Conservation (phyloP, 768 basidiomycete species). For the Leccinum longicurvipes region DNA sequence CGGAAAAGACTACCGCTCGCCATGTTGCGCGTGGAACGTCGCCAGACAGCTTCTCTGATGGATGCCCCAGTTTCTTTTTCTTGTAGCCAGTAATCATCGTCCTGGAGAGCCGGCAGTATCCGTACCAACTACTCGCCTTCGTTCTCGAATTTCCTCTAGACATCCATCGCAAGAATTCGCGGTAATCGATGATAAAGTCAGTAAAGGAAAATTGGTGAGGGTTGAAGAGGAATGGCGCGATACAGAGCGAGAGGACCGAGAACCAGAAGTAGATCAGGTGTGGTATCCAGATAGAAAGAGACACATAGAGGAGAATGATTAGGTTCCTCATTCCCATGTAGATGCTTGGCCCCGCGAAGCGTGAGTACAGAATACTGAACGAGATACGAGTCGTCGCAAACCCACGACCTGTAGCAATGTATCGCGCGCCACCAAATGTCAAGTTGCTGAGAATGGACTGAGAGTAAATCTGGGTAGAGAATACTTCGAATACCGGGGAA, state of each 20-base stretch:
- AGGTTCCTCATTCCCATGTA: constrained; percentile 98
- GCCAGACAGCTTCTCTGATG: constrained; percentile 93
- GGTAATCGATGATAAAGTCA: constrained; percentile 98
- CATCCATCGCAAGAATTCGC: constrained; percentile 99
- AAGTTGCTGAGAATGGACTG: constrained; percentile 96
- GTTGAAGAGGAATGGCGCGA: constrained; percentile 98
- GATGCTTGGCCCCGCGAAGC: constrained; percentile 99
- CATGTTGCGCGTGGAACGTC: constrained; percentile 92
- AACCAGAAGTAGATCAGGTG: constrained; percentile 99
- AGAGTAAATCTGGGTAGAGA: constrained; percentile 97
- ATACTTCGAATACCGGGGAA: constrained; percentile 97
- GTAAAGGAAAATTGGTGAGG: constrained; percentile 98
- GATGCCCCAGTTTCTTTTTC: constrained; percentile 97
- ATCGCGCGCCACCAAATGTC: constrained; percentile 96
- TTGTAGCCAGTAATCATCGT: constrained; percentile 99
- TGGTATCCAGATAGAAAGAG: constrained; percentile 89
- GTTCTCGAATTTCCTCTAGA: constrained; percentile 95
- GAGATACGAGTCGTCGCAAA: constrained; percentile 96
- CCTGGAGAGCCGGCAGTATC: constrained; percentile 94
- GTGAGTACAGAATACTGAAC: constrained; percentile 95
- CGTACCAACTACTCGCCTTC: constrained; percentile 98
- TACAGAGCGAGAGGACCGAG: constrained; percentile 89
- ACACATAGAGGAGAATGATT: constrained; percentile 84
- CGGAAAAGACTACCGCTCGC: constrained; percentile 78
- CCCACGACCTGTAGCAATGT: constrained; percentile 98